These are phyloP conservation scores for Choanephora cucurbitarum DNA, from an alignment of 371 early-diverging fungal species.

Conservation along the genomic window DNA sequence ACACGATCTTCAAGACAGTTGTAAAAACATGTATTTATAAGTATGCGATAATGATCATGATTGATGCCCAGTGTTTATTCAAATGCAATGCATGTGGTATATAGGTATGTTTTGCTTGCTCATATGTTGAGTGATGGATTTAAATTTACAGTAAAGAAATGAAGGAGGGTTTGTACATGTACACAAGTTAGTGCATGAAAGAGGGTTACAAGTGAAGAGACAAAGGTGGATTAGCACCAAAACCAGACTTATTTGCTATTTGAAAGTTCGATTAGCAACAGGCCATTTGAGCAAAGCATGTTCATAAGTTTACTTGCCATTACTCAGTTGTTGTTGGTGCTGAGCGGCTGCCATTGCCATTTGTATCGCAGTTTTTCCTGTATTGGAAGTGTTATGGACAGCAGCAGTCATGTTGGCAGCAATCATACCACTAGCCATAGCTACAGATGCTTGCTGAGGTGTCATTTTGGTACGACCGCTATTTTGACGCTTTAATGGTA, in stretches of 20 bases:
- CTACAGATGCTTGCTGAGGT: slow-evolving; percentile 46
- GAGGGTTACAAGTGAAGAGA: slow-evolving; percentile 18
- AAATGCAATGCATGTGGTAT: no score
- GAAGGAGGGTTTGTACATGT: not conserved
- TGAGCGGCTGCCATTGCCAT: slow-evolving; percentile 42
- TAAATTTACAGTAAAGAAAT: slow-evolving; percentile 8
- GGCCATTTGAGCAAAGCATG: no score
- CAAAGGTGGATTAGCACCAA: slow-evolving; percentile 11
- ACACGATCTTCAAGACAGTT: no score
- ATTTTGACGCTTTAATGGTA: slow-evolving; percentile 40
- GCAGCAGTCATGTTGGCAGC: slow-evolving; percentile 50
- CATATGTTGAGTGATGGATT: not conserved
- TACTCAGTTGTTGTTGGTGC: slow-evolving; percentile 18
- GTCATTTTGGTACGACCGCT: slow-evolving; percentile 41
- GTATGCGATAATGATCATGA: not conserved
- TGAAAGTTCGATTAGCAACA: not conserved
- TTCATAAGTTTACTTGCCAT: slow-evolving; percentile 5
- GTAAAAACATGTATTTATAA: no score
- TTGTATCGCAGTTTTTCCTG: slow-evolving; percentile 38
- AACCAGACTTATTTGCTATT: slow-evolving; percentile 14
- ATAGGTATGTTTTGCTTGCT: slow-evolving; percentile 4
- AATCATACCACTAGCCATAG: slow-evolving; percentile 53
- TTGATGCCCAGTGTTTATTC: not conserved
- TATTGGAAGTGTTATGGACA: slow-evolving; percentile 25
- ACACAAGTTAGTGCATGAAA: no score